A percentile compares a stretch with the other conserved stretches of the same genome.
Conservation (phyloP, 2,329 filamentous ascomycete genomes). For the Endoconidiophora laricicola region DNA sequence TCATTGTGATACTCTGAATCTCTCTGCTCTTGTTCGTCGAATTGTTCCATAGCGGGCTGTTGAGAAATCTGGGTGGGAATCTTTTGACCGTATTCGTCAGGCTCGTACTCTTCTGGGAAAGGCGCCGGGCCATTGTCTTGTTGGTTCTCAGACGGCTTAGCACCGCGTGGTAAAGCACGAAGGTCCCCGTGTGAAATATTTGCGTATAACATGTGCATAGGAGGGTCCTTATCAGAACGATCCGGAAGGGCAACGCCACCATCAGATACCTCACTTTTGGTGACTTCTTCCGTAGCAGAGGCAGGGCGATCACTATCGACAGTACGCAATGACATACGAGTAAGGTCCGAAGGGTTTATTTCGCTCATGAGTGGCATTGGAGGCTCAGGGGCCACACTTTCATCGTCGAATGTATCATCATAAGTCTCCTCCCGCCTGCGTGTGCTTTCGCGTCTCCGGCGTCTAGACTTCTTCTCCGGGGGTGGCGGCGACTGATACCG, state of each 20-base stretch:
- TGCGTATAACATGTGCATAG: conserved; percentile 49
- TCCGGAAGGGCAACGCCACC: conserved; percentile 30
- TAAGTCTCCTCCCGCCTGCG: conserved; percentile 17
- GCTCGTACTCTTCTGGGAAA: conserved; percentile 31
- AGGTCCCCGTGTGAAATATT: conserved; percentile 45
- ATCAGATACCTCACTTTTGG: conserved; percentile 46
- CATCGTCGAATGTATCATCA: conserved; percentile 35
- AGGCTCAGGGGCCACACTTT: conserved; percentile 40
- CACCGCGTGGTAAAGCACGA: conserved; percentile 32
- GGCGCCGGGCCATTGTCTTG: conserved; percentile 17
- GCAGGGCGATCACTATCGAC: conserved; percentile 59
- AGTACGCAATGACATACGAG: conserved; percentile 71
- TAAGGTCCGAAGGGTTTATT: conserved; percentile 72
- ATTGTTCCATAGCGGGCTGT: conserved; percentile 22
- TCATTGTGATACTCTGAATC: conserved; percentile 8
- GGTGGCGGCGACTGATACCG: conserved; percentile 16
- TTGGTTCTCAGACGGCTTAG: neutral
- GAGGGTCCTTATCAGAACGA: neutral
- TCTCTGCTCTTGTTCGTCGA: conserved; percentile 25
- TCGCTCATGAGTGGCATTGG: conserved; percentile 83
- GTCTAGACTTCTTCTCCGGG: conserved; percentile 19
- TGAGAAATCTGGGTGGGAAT: conserved; percentile 18
- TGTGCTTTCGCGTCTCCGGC: conserved; percentile 33
- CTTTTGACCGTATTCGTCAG: conserved; percentile 28
- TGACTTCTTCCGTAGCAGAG: conserved; percentile 43